These are phyloP conservation scores for Saccharomycopsis schoenii DNA, from an alignment of 805 yeast species.

Conservation along the genomic window DNA sequence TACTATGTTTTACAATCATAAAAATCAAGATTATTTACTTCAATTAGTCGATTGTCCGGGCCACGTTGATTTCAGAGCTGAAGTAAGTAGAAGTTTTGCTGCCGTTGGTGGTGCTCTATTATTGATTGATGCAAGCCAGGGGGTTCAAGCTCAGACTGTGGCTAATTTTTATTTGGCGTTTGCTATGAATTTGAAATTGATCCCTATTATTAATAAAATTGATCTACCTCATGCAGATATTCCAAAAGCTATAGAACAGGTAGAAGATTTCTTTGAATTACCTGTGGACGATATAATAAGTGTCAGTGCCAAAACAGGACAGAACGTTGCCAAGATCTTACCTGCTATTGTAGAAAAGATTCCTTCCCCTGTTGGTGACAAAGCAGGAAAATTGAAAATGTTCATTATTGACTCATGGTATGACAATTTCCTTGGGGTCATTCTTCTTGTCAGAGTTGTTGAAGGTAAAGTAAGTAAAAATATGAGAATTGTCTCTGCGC, in stretches of 20 bases:
- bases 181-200: constrained; percentile 66
- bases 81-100: constrained; percentile 88
- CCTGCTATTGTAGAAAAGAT: constrained; percentile 76
- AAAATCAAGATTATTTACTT: constrained; percentile 64
- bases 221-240: constrained; percentile 86
- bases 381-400: constrained; percentile 48
- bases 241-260: constrained; percentile 69
- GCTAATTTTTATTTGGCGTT: constrained; percentile 90
- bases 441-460: constrained; percentile 70
- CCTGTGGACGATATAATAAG: constrained; percentile 64
- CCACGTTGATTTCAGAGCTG: constrained; percentile 92
- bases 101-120: constrained; percentile 92
- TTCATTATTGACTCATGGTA: constrained; percentile 97
- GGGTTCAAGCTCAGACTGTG: constrained; percentile 97
- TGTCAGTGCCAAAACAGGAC: constrained; percentile 88
- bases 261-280: constrained; percentile 75
- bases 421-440: constrained; percentile 86
- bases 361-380: constrained; percentile 64
- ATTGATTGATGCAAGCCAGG: constrained; percentile 90
- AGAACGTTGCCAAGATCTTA: constrained; percentile 64
- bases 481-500: constrained; percentile 66
- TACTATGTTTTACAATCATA: constrained; percentile 71
- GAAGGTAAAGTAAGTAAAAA: constrained; percentile 77
- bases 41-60: constrained; percentile 97
- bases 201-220: constrained; percentile 87